These are phyloP conservation scores for Fusarium odoratissimum DNA, from an alignment of 2,329 filamentous ascomycete species.

Conservation along the genomic window DNA sequence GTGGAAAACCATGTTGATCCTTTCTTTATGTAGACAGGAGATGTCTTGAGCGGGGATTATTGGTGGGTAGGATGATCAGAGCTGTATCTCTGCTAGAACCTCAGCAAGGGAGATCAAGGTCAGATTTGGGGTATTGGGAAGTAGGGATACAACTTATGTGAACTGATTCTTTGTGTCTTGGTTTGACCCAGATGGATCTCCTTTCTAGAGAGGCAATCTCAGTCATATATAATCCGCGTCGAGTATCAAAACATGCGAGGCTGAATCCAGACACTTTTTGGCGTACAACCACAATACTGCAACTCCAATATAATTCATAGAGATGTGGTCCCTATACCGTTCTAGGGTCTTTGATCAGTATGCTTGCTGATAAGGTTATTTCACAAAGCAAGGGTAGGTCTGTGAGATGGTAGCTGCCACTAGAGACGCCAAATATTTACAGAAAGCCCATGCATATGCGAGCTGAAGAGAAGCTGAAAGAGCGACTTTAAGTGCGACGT, in stretches of 20 bases:
- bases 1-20: background rate
- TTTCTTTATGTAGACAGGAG: too few relatives aligned
- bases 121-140: fast-evolving
- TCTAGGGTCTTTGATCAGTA: fast-evolving
- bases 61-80: background rate
- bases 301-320: fast-evolving
- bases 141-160: fast-evolving
- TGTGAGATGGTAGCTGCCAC: fast-evolving
- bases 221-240: background rate
- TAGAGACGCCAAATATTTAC: background rate
- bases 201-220: background rate
- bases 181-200: fast-evolving
- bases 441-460: background rate
- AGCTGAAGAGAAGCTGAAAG: background rate
- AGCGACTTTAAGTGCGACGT: fast-evolving
- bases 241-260: background rate
- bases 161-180: background rate
- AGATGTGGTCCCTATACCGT: fast-evolving
- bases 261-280: background rate
- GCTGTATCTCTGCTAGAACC: background rate
- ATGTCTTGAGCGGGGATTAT: background rate
- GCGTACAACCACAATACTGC: too few relatives aligned
- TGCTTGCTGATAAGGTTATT: slow-evolving; percentile 1
- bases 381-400: background rate
- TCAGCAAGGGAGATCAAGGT: background rate